Evolutionary conservation across 2,329 filamentous ascomycete genomes (phyloP), one percentile per base, ranked within the genome.

Genomic region (Lizonia empirigonia): DNA sequence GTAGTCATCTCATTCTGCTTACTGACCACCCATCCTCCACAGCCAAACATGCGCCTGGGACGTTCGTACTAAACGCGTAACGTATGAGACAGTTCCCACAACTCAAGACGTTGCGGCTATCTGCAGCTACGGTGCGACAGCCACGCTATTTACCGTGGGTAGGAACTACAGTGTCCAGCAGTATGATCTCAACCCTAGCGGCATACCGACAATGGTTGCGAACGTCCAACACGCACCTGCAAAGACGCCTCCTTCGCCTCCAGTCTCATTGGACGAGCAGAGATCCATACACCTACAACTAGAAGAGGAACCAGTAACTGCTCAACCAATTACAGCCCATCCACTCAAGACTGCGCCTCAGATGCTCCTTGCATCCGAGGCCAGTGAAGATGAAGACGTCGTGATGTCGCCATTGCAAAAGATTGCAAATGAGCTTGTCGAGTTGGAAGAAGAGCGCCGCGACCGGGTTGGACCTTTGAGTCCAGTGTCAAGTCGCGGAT

Each of bases 61-160:
- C 79, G 94, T 99, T 35, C 85, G 92, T 58, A 99, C 94, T n/a
- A 97, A 97, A 72, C 88, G 96, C 68, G 91, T 99, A 62, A 92
- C 91, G 3, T 95, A 86, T 73, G 92, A 97, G 66, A 82, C 84
- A 51, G 89, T 97, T 49, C 91, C 92, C 5, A 97, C 91, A 1
- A 81, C 92, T 6, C 87, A 94, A 29, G 85, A 88, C 59, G 84
- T 97, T 50, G 84, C 84, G 56, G 93, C 90, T 13, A 82, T 99
- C 34, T 88, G 92, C 35, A 88, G 92, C 54, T 96, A 94, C 72
- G 94, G 93, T 1, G 88, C 92, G 1, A 91, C 89, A 6, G 93
- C 93, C n/a, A 89, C 85, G 6, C 81, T 99, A 19, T 99, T 99
- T 75, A 97, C 93, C 0, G 78, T 97, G 15, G 91, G 92, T 1